Conservation (phyloP, 2,329 filamentous ascomycete genomes). For the Penicillium polonicum region DNA sequence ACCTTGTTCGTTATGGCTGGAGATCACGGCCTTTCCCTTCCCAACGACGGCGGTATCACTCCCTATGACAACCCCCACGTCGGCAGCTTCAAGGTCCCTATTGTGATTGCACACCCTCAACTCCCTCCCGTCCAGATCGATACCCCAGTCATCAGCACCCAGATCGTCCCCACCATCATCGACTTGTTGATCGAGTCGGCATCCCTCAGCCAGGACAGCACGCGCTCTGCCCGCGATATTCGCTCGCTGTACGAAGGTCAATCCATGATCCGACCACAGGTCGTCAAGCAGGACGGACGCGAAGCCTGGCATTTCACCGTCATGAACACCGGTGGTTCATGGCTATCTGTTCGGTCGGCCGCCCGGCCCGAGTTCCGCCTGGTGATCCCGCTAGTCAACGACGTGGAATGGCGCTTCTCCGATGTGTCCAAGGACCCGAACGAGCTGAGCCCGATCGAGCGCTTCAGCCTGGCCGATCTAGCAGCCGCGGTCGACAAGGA, state of each 20-base stretch:
- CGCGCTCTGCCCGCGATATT: slow-evolving; percentile 26
- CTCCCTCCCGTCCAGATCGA: slow-evolving; percentile 32
- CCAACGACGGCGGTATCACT: slow-evolving; percentile 37
- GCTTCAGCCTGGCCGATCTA: slow-evolving; percentile 27
- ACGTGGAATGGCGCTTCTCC: slow-evolving; percentile 36
- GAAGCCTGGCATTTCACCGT: slow-evolving; percentile 37
- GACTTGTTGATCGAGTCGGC: slow-evolving; percentile 34
- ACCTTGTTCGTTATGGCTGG: slow-evolving; percentile 37
- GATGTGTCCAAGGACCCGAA: slow-evolving; percentile 29
- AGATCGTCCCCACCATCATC: slow-evolving; percentile 34
- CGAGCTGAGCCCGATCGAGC: slow-evolving; percentile 24
- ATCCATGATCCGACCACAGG: slow-evolving; percentile 32
- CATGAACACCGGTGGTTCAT: slow-evolving; percentile 37
- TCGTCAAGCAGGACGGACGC: slow-evolving; percentile 20
- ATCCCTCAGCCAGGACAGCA: slow-evolving; percentile 27
- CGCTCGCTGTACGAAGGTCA: slow-evolving; percentile 35
- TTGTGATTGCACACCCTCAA: slow-evolving; percentile 34
- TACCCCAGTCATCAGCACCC: slow-evolving; percentile 30
- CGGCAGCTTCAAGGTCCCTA: slow-evolving; percentile 35
- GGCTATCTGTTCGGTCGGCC: slow-evolving; percentile 34
- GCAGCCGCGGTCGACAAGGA: slow-evolving; percentile 17
- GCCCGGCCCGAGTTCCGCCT: slow-evolving; percentile 29
- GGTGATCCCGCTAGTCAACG: slow-evolving; percentile 33
- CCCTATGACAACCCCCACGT: slow-evolving; percentile 36
- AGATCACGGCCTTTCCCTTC: slow-evolving; percentile 37